A percentile compares a stretch with the other conserved stretches of the same genome.
Evolutionary conservation across 176 grass and related monocot genomes (phyloP).

Genomic region (Lolium multiflorum): DNA sequence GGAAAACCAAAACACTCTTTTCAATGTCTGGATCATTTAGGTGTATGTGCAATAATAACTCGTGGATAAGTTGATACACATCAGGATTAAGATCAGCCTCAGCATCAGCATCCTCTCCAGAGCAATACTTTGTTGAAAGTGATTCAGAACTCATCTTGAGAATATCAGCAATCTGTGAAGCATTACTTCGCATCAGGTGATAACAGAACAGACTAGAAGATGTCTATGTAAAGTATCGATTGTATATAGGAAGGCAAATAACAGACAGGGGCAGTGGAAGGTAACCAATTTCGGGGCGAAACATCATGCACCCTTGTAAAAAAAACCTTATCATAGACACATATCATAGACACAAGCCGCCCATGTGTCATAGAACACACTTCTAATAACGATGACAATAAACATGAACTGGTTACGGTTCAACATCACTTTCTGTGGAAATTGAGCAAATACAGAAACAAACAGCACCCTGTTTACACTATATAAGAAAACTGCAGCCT

Average conservation of each 20-base stretch:
- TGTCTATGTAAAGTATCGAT: constrained; percentile 15
- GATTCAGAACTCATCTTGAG: constrained; percentile 64
- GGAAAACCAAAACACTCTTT: constrained; percentile 96
- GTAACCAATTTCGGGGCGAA: background rate
- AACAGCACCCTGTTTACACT: background rate
- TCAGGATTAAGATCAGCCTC: constrained; percentile 65
- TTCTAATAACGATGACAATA: background rate
- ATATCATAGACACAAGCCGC: background rate
- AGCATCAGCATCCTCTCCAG: constrained; percentile 45
- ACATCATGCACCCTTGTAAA: background rate
- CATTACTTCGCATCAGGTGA: constrained; percentile 33
- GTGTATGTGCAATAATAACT: constrained; percentile 77
- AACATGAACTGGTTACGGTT: background rate
- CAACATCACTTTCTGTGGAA: background rate
- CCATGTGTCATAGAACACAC: background rate
- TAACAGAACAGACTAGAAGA: background rate
- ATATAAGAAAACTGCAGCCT: background rate
- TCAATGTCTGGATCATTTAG: constrained; percentile 63
- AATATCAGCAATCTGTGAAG: constrained; percentile 65
- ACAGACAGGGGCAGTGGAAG: background rate
- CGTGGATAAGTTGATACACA: constrained; percentile 71
- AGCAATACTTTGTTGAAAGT: constrained; percentile 57
- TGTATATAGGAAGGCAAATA: constrained; percentile 3
- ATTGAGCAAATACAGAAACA: constrained; percentile 25
- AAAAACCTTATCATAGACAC: background rate